Evolutionary conservation across 192 early-diverging fungal species (phyloP), one percentile per base, ranked within the genome.

Genomic region (Umbelopsis sp.): DNA sequence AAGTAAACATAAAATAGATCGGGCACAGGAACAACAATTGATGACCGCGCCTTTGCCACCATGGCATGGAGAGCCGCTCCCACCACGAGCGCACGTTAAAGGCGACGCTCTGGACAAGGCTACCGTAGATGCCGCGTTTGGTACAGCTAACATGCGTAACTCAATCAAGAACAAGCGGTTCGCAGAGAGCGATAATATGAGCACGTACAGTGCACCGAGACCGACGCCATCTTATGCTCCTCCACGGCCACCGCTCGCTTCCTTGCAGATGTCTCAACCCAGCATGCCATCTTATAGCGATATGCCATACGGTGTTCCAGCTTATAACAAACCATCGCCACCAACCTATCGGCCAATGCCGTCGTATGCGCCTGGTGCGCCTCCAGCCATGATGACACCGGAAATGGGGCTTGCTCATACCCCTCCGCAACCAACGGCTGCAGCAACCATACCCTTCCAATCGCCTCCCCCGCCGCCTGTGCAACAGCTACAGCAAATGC

Each of bases 1-100:
- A n/a, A 52, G 66, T 15, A 69, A 67, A 41, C 10, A 71, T 7
- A 33, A 37, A 13, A 71, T 79, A 1, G 69, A 65, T 18, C 27
- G 48, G 0, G 70, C 49, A 20, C 73, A 79, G 47, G 73, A 75
- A 23, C 52, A 58, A 2, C 70, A 71, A 4, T 46, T 71, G 22
- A 68, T 74, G 48, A 35, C 23, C 3, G 20, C 66, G 12, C 53
- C 46, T 33, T 64, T 78, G 21, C 44, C 68, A 7, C 49, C 68
- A n/a, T 33, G 71, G 44, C 61, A 68, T 7, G 72, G 69, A 44
- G 76, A 78, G 15, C 55, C 37, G 12, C 51, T 23, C 1, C 44
- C 51, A 12, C 49, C 64, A n/a, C 21, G 30, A 4, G 23, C 50
- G 50, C 64, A 66, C 30, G 67, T 25, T 51, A 67, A 52, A 45